Evolutionary conservation across 306 rosid genomes (phyloP).

Genomic region (Fragaria iinumae): DNA sequence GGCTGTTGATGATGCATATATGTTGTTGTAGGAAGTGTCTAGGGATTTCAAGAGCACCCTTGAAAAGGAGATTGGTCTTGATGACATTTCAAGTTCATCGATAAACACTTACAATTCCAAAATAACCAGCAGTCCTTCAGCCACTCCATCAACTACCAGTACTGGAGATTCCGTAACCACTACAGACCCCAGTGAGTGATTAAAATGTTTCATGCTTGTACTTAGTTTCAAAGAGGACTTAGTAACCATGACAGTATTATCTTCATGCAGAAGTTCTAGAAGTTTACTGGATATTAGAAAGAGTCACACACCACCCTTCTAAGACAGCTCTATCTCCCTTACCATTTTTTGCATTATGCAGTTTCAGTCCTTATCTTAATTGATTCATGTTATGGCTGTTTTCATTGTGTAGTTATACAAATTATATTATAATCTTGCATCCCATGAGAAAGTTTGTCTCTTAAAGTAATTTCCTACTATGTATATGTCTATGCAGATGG

Average conservation of each 20-base stretch:
- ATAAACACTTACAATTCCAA: conserved; percentile 42
- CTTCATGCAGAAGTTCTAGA: background rate
- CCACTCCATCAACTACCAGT: conserved; percentile 43
- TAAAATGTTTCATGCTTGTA: background rate
- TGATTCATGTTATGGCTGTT: background rate
- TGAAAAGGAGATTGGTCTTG: conserved; percentile 96
- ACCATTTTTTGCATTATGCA: background rate
- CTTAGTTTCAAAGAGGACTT: conserved; percentile 15
- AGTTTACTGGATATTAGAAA: background rate
- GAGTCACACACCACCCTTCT: background rate
- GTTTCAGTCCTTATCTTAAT: background rate
- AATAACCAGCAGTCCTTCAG: conserved; percentile 33
- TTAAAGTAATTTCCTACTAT: conserved; percentile 14
- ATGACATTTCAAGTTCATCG: conserved; percentile 61
- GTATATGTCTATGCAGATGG: conserved; percentile 46
- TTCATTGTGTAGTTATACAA: background rate
- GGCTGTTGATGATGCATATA: conserved; percentile 22
- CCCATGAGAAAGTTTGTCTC: background rate
- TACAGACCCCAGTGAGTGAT: conserved; percentile 73
- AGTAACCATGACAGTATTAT: background rate
- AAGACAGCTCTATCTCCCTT: background rate
- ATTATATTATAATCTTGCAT: background rate
- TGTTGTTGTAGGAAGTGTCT: conserved; percentile 73
- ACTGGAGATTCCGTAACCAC: conserved; percentile 40
- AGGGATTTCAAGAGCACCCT: conserved; percentile 95